These are phyloP conservation scores for Liquidambar formosana DNA, from an alignment of 164 flowering plant species.

Conservation along the genomic window DNA sequence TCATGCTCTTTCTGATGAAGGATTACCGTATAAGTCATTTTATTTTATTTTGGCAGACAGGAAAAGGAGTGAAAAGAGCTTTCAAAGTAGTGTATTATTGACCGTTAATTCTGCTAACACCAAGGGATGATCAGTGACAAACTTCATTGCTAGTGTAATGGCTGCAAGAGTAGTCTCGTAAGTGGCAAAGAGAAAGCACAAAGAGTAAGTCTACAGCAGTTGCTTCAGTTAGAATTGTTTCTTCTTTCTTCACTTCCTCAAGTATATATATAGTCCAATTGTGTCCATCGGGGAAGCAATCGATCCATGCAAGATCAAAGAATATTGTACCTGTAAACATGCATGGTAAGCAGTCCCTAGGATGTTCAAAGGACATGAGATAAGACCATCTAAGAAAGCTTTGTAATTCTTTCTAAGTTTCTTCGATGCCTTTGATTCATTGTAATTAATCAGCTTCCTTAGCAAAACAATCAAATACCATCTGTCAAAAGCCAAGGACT, in stretches of 20 bases:
- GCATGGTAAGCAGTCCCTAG: conserved; percentile 46
- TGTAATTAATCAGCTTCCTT: conserved; percentile 41
- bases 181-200: conserved; percentile 48
- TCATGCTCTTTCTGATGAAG: conserved; percentile 52
- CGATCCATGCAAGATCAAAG: no score
- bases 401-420: conserved; percentile 32
- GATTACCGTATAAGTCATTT: no score
- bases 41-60: no score
- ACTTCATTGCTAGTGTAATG: conserved; percentile 29
- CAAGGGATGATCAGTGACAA: conserved; percentile 18
- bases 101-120: neutral
- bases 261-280: no score
- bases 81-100: no score
- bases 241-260: conserved; percentile 39
- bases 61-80: no score
- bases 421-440: conserved; percentile 28
- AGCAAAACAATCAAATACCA: conserved; percentile 41
- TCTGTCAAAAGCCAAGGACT: conserved; percentile 22
- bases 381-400: conserved; percentile 38
- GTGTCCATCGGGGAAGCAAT: no score
- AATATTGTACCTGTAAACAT: conserved; percentile 42
- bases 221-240: conserved; percentile 37
- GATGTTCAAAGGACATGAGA: conserved; percentile 43
- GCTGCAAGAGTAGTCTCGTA: conserved; percentile 44
- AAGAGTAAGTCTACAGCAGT: no score